Evolutionary conservation across 1,284 basidiomycete genomes (phyloP), one percentile per base, ranked within the genome.

Genomic region (Testicularia cyperi): DNA sequence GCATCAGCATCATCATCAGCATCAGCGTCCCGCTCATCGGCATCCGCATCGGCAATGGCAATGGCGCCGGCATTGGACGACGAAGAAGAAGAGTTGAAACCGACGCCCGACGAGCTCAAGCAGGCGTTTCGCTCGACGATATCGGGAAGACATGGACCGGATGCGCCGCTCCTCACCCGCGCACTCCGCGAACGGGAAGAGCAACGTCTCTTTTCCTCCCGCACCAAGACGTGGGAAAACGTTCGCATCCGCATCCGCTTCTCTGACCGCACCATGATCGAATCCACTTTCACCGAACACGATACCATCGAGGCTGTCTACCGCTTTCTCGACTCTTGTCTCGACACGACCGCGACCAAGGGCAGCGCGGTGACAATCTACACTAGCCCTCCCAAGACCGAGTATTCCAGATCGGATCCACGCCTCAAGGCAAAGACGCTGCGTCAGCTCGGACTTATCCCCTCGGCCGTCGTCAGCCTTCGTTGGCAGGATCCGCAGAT

Each of bases 211-310:
- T 85, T 83, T 69, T 80, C 79, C 27, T 83, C 38, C 1, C 84
- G 44, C 81, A 83, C 68, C 90, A 85, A 83, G 87, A 88, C 27
- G 4, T 83, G 81, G 42, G 87, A 90, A 58, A 56, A 91, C 86
- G 88, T 88, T 3, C 86, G 82, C 0, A 87, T 94, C 57, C 84
- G 90, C 16, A 78, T 94, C 57, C 83, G 83, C 57, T 92, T 92
- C 74, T 80, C 84, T 22, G 88, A 92, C 76, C 82, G 86, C 32
- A 88, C 85, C 5, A 84, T 87, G 71, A 80, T 94, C n/a, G 90
- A 94, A 78, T 84, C 83, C 60, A 77, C 79, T 0, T 91, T 92
- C 68, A 80, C 83, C 1, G 88, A 88, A 5, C 82, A 82, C 1
- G 83, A 85, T 71, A 88, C 86, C 70, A 89, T 92, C 46, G 82